Conservation (phyloP, 1,139 yeast species). For the Suhomyces taliae region DNA sequence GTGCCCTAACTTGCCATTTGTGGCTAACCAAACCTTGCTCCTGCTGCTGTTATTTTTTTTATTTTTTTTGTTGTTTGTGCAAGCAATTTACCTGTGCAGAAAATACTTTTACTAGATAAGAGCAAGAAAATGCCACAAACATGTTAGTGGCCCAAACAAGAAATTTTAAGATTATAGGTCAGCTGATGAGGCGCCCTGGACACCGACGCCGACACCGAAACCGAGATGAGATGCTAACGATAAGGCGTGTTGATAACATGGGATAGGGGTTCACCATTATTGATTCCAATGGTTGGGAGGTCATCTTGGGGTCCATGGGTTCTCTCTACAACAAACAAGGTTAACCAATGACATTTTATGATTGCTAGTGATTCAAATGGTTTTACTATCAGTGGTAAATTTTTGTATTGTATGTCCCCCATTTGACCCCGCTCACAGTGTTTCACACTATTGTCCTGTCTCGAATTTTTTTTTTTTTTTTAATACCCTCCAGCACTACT, state of each 20-base stretch:
- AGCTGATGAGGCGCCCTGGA: neutral
- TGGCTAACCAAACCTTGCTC: neutral
- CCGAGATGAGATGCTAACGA: neutral
- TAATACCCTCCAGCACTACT: neutral
- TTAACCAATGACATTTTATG: neutral
- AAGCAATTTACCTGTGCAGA: neutral
- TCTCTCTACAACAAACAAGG: neutral
- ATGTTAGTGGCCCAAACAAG: neutral
- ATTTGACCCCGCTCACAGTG: neutral
- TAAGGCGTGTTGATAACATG: neutral
- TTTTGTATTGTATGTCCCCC: neutral
- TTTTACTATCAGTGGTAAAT: neutral
- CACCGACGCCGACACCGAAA: too few relatives aligned
- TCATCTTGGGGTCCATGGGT: too few relatives aligned
- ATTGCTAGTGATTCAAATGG: neutral
- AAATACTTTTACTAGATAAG: conserved; percentile 1
- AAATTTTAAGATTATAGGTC: neutral
- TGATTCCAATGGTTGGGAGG: too few relatives aligned
- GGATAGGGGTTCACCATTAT: too few relatives aligned
- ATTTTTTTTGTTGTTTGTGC: neutral
- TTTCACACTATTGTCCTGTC: neutral
- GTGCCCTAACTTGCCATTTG: neutral
- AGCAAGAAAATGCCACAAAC: neutral
- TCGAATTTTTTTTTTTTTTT: neutral
- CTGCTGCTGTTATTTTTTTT: too few relatives aligned